Evolutionary conservation across 495 filamentous ascomycete genomes (phyloP), one percentile per base, ranked within the genome.

Genomic region (Annulohypoxylon moriforme): DNA sequence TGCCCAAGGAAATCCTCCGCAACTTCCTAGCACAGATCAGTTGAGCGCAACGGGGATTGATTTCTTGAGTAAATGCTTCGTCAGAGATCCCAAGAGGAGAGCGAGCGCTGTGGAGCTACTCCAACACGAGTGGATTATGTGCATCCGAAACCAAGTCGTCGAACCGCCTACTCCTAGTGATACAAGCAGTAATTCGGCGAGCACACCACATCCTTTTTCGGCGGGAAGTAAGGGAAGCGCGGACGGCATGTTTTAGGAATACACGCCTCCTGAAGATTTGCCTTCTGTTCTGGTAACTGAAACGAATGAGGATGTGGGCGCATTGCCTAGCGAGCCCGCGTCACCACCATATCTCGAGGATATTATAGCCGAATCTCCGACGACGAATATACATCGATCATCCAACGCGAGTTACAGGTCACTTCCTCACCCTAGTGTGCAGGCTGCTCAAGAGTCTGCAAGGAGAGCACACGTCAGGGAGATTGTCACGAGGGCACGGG

Each of bases 51-150:
- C 88, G 64, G 96, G 96, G 4, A 91, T 98, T 57, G 94, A 97
- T 75, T 98, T 98, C 76, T 78, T 99, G 61, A 86, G 87, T 68
- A 88, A 90, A 53, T 98, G 93, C 82, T 99, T 99, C 74, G 88
- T 92, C 67, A 87, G 92, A 22, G 94, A 99, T 77, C 94, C 96
- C 1, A 84, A 86, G 69, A 89, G 88, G 75, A 84, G 96, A 44
- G 89, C 92, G 8, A 92, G 89, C 16, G 96, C 96, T 14, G 90
- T 93, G 0, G 96, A 98, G 79, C 82, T 99, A 40, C 86, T 99
- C 29, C 94, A 97, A 77, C 94, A 97, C 76, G 94, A 97, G 76
- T 99, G 96, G 96, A 98, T 98, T 71, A 89, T 87, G 82, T 81
- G 78, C 29, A 87, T 88, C 59, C 79, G 85, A 38, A 86, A 82